Percentiles rank a stretch among this genome's conserved stretches.
phyloP scores from a whole-genome alignment of 2,329 filamentous ascomycete genomes.

The Aspergillus brasiliensis region DNA sequence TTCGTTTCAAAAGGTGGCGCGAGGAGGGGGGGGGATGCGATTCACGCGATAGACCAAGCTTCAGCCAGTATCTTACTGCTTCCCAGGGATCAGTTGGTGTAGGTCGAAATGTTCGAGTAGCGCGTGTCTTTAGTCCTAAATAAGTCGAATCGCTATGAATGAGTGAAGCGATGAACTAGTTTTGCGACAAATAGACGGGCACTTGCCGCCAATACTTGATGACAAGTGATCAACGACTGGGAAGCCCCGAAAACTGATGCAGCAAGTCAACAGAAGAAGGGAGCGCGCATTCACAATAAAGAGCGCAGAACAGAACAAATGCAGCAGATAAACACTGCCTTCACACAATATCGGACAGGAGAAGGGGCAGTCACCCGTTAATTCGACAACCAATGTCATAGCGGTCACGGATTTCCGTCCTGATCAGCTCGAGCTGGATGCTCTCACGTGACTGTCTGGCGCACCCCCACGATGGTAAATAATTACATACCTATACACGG shows the following conservation, averaged over 20 bases:
- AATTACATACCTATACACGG: neutral
- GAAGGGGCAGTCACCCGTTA: constrained; percentile 7
- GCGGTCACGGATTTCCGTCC: constrained; percentile 7
- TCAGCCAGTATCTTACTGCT: neutral
- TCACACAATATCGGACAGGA: constrained; percentile 5
- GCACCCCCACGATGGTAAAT: no score
- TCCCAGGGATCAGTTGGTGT: neutral
- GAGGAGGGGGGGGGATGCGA: neutral
- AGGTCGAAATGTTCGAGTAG: neutral
- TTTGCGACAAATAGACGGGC: neutral
- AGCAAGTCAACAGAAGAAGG: neutral
- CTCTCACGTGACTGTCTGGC: constrained; percentile 17
- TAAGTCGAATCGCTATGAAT: neutral
- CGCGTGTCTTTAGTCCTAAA: neutral
- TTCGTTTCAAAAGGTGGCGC: neutral
- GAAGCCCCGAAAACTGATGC: neutral
- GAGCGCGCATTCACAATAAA: neutral
- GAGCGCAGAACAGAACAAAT: constrained; percentile 2
- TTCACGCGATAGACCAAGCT: neutral
- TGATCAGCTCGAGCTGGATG: constrained; percentile 13
- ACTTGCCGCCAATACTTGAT: neutral
- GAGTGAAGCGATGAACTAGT: neutral
- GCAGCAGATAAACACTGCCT: constrained; percentile 1
- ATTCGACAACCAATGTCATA: constrained; percentile 5
- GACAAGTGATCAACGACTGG: neutral